A percentile compares a stretch with the other conserved stretches of the same genome.
These are phyloP conservation scores for Naegleria fowleri DNA, from an alignment of 208 protist genomes.

Conservation along the genomic window DNA sequence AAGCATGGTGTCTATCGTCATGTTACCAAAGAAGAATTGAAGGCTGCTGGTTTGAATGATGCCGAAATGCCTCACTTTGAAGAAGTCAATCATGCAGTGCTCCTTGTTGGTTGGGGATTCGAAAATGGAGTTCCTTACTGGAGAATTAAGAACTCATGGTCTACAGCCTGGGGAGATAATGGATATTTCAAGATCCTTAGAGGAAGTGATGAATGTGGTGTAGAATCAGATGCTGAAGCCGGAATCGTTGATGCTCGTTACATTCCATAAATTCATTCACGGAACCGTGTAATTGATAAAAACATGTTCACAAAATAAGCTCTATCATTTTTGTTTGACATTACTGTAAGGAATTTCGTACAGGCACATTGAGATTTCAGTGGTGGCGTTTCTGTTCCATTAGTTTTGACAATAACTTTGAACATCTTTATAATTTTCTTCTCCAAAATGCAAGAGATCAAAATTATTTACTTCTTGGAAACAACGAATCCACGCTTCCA, in stretches of 20 bases:
- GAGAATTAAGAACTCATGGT: conserved; percentile 81
- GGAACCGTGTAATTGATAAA: too few species aligned
- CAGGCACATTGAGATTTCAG: too few species aligned
- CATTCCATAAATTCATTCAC: too few species aligned
- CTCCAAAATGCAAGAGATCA: too few species aligned
- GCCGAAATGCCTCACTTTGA: not conserved
- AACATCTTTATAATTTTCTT: too few species aligned
- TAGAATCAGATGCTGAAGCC: conserved; percentile 61
- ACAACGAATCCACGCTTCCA: too few species aligned
- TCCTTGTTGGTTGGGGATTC: conserved; percentile 72
- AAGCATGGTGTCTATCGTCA: conserved; percentile 12
- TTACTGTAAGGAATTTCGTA: too few species aligned
- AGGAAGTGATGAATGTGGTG: conserved; percentile 66
- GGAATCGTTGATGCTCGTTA: not conserved
- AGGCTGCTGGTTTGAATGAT: not conserved
- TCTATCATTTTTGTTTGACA: too few species aligned
- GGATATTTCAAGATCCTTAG: conserved; percentile 70
- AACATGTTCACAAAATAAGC: too few species aligned
- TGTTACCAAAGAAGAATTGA: not conserved
- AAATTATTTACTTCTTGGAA: too few species aligned
- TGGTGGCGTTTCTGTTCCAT: too few species aligned
- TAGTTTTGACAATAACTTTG: too few species aligned
- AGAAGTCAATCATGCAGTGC: conserved; percentile 58
- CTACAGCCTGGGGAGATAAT: conserved; percentile 69
- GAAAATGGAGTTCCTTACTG: conserved; percentile 68